phyloP scores from a whole-genome alignment of 2,329 filamentous ascomycete genomes.

The Paramyrothecium roridum region DNA sequence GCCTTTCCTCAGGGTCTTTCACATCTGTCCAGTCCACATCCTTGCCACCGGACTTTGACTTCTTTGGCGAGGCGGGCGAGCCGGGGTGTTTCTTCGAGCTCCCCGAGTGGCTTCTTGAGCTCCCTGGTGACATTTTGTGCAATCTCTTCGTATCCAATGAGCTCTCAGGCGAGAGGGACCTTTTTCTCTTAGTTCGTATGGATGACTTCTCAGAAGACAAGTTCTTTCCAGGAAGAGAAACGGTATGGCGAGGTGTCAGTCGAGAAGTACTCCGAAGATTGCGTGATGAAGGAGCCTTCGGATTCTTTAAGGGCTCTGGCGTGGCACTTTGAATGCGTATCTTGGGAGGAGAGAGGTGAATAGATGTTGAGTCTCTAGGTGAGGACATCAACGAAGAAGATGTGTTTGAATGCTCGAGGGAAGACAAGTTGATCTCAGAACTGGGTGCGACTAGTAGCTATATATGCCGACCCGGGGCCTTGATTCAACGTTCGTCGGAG shows the following conservation, averaged over 20 bases:
- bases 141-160: neutral
- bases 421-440: neutral
- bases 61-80: conserved; percentile 30
- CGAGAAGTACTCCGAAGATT: conserved; percentile 5
- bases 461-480: neutral
- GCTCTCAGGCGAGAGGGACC: conserved; percentile 5
- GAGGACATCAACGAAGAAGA: conserved; percentile 20
- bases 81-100: conserved; percentile 23
- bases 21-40: conserved; percentile 67
- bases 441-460: neutral
- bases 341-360: conserved; percentile 13
- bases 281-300: conserved; percentile 2
- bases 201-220: neutral
- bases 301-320: conserved; percentile 10
- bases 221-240: conserved; percentile 8
- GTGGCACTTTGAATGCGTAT: conserved; percentile 25
- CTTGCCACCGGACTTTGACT: conserved; percentile 37
- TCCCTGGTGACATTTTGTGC: conserved; percentile 16
- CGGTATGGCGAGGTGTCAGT: conserved; percentile 12
- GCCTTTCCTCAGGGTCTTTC: conserved; percentile 66
- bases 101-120: conserved; percentile 16
- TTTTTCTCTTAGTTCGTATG: conserved; percentile 11
- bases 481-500: neutral
- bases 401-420: conserved; percentile 7
- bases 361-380: conserved; percentile 9